These are phyloP conservation scores for Globisporangium okanoganense DNA, from an alignment of 352 stramenopile genomes.

Conservation along the genomic window DNA sequence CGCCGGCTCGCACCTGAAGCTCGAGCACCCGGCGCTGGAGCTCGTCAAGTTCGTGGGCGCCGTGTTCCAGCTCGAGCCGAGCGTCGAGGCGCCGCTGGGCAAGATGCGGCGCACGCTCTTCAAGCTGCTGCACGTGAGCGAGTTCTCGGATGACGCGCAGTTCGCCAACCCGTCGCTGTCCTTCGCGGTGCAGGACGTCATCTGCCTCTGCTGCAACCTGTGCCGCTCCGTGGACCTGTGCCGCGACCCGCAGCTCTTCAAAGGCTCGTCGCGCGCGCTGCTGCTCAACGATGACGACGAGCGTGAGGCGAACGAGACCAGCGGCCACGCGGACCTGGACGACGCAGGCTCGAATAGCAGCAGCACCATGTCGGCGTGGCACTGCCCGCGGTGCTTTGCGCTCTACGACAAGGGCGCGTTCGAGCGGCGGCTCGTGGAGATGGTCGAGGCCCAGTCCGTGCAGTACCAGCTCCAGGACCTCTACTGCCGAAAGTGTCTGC, in stretches of 20 bases:
- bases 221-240: conserved; percentile 97
- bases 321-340: conserved; percentile 18
- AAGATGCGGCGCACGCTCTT: conserved; percentile 91
- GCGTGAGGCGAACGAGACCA: conserved; percentile 20
- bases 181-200: conserved; percentile 96
- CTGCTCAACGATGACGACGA: conserved; percentile 21
- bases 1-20: conserved; percentile 74
- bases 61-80: conserved; percentile 92
- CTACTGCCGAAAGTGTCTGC: conserved; percentile 72
- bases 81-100: conserved; percentile 87
- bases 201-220: conserved; percentile 95
- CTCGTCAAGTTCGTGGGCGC: conserved; percentile 96
- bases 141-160: conserved; percentile 75
- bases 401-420: conserved; percentile 89
- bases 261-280: conserved; percentile 42
- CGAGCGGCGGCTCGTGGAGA: conserved; percentile 90
- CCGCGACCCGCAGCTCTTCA: conserved; percentile 88
- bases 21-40: conserved; percentile 92
- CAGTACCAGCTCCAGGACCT: conserved; percentile 93
- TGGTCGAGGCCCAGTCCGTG: conserved; percentile 82
- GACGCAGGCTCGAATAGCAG: too few relatives aligned
- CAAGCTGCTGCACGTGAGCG: conserved; percentile 68
- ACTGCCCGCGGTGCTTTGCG: conserved; percentile 91
- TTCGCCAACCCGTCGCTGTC: conserved; percentile 94
- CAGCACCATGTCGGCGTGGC: conserved; percentile 63